Evolutionary conservation across 208 protist genomes (phyloP).

Genomic region (Vickermania ingenoplastis): DNA sequence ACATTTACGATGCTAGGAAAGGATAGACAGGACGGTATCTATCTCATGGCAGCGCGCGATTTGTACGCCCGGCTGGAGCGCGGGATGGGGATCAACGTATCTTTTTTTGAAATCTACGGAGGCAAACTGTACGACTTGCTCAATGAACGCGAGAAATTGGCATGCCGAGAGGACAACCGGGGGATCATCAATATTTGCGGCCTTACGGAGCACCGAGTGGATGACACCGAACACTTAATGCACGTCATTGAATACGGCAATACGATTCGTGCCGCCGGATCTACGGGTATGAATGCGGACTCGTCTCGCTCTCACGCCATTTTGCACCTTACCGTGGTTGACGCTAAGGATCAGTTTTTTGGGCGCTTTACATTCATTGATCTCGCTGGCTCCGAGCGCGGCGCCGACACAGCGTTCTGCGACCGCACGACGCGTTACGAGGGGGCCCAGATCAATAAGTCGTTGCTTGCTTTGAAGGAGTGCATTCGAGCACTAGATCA

Average conservation of each 20-base stretch:
- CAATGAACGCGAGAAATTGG: constrained; percentile 63
- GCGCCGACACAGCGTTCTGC: constrained; percentile 60
- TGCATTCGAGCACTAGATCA: constrained; percentile 81
- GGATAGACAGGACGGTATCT: constrained; percentile 76
- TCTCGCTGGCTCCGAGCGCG: constrained; percentile 89
- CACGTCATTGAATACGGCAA: constrained; percentile 87
- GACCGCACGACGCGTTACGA: constrained; percentile 78
- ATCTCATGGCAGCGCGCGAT: constrained; percentile 63
- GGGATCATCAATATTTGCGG: constrained; percentile 74
- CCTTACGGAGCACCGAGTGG: constrained; percentile 63
- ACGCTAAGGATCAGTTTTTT: constrained; percentile 86
- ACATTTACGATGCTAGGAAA: constrained; percentile 90
- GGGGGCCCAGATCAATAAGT: constrained; percentile 89
- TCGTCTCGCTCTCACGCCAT: constrained; percentile 95
- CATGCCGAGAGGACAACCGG: constrained; percentile 92
- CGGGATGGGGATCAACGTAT: constrained; percentile 48
- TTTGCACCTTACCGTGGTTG: constrained; percentile 72
- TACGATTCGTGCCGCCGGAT: constrained; percentile 70
- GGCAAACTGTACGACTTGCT: constrained; percentile 76
- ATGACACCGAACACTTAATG: constrained; percentile 52
- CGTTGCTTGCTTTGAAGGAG: constrained; percentile 81
- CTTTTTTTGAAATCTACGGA: constrained; percentile 87
- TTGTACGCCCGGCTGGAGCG: constrained; percentile 64
- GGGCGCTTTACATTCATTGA: constrained; percentile 89
- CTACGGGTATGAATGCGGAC: constrained; percentile 93